Percentiles rank a stretch among this genome's conserved stretches.
These are phyloP conservation scores for Ophiostoma populinum DNA, from an alignment of 2,329 filamentous ascomycete genomes.

Conservation along the genomic window DNA sequence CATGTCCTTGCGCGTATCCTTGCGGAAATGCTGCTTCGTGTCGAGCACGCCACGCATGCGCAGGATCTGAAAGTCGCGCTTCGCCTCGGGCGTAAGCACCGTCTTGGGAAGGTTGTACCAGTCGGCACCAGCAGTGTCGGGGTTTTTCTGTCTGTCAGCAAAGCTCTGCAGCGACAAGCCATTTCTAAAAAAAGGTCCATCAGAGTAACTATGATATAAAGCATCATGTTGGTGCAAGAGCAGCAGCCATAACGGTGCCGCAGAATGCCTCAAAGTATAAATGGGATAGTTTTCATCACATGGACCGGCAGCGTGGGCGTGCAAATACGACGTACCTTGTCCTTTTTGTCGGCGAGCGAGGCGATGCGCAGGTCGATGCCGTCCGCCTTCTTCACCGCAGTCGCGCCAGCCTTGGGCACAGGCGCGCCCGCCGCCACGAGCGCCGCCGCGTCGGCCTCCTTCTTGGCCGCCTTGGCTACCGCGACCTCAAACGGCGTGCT, in stretches of 20 bases:
- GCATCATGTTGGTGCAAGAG: slow-evolving; percentile 43
- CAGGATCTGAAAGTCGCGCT: slow-evolving; percentile 75
- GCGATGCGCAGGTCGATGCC: slow-evolving; percentile 17
- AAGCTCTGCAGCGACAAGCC: not conserved
- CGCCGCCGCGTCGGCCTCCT: slow-evolving; percentile 6
- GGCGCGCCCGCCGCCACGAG: not conserved
- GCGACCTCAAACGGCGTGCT: slow-evolving; percentile 3
- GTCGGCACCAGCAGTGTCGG: slow-evolving; percentile 50
- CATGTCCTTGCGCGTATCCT: slow-evolving; percentile 52
- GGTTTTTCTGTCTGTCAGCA: not conserved
- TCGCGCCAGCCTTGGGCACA: slow-evolving; percentile 5
- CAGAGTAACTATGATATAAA: slow-evolving; percentile 59
- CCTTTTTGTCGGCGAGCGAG: slow-evolving; percentile 13
- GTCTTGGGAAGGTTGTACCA: slow-evolving; percentile 88
- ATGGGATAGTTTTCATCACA: slow-evolving; percentile 62
- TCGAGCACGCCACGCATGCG: slow-evolving; percentile 82
- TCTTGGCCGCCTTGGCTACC: slow-evolving; percentile 6
- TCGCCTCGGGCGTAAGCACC: slow-evolving; percentile 57
- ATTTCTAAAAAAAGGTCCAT: slow-evolving; percentile 16
- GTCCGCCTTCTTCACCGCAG: slow-evolving; percentile 10
- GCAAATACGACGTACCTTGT: slow-evolving; percentile 16
- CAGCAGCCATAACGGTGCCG: slow-evolving; percentile 66
- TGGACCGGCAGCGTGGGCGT: slow-evolving; percentile 18
- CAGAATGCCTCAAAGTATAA: slow-evolving; percentile 52
- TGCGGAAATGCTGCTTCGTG: slow-evolving; percentile 81